Percentiles rank a stretch among this genome's conserved stretches.
Conservation (phyloP, 2,329 filamentous ascomycete genomes). For the Colletotrichum echinochloae region DNA sequence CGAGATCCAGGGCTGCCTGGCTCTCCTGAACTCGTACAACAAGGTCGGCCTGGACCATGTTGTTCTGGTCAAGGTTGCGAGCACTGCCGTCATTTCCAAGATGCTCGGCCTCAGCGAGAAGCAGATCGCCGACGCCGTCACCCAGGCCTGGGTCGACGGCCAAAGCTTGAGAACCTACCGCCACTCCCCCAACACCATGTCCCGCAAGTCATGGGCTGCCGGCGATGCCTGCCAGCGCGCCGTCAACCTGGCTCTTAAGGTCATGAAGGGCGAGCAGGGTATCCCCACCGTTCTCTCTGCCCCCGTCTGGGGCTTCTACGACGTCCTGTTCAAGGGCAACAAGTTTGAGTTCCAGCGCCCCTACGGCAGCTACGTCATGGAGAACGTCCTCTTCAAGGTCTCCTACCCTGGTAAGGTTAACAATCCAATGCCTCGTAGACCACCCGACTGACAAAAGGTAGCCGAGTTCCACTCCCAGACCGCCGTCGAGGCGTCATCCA, state of each 20-base stretch:
- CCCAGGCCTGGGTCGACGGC: slow-evolving; percentile 97
- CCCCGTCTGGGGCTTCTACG: slow-evolving; percentile 97
- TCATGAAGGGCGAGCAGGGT: slow-evolving; percentile 90
- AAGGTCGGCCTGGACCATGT: slow-evolving; percentile 98
- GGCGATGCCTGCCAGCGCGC: slow-evolving; percentile 97
- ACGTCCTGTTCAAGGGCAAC: slow-evolving; percentile 95
- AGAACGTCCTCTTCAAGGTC: slow-evolving; percentile 99
- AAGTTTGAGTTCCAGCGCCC: slow-evolving; percentile 96
- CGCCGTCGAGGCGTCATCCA: slow-evolving; percentile 93
- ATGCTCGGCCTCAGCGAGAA: slow-evolving; percentile 90
- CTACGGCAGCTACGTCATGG: slow-evolving; percentile 99
- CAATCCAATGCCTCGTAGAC: neutral
- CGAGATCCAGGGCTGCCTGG: slow-evolving; percentile 97
- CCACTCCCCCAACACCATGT: slow-evolving; percentile 99
- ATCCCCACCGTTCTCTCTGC: slow-evolving; percentile 93
- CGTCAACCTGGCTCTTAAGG: slow-evolving; percentile 91
- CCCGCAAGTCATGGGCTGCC: slow-evolving; percentile 98
- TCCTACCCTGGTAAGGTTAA: slow-evolving; percentile 83
- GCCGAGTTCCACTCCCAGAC: slow-evolving; percentile 99
- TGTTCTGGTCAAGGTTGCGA: slow-evolving; percentile 97
- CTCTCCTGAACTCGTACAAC: slow-evolving; percentile 98
- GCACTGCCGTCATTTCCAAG: slow-evolving; percentile 92
- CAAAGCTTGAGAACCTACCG: slow-evolving; percentile 97
- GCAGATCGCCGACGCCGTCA: slow-evolving; percentile 95
- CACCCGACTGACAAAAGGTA: slow-evolving; percentile 26